Evolutionary conservation across 1,284 basidiomycete species (phyloP).

Genomic region (Tylopilus sp.): DNA sequence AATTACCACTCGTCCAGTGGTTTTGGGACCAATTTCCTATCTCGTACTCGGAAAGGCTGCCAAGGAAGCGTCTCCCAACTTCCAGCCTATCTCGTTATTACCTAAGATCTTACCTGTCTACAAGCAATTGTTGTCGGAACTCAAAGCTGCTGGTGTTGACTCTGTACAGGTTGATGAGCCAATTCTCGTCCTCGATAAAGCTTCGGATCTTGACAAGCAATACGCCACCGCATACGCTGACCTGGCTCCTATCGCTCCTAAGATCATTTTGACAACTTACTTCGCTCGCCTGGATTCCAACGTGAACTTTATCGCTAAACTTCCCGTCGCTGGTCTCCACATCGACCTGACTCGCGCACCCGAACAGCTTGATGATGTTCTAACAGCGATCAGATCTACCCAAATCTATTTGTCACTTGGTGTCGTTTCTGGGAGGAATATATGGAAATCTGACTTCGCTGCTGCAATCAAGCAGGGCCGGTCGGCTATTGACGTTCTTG

Average conservation of each 20-base stretch:
- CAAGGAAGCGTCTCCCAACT: slow-evolving; percentile 83
- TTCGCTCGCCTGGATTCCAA: slow-evolving; percentile 96
- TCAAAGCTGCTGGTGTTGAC: slow-evolving; percentile 91
- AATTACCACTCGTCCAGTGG: slow-evolving; percentile 90
- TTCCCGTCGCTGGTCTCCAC: slow-evolving; percentile 94
- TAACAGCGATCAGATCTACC: slow-evolving; percentile 83
- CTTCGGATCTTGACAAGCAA: slow-evolving; percentile 77
- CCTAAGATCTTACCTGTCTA: slow-evolving; percentile 91
- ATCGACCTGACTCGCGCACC: slow-evolving; percentile 96
- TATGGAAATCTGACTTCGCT: slow-evolving; percentile 98
- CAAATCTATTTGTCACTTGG: slow-evolving; percentile 88
- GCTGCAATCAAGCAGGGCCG: slow-evolving; percentile 82
- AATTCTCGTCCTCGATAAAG: slow-evolving; percentile 90
- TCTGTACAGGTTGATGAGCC: slow-evolving; percentile 99
- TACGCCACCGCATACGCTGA: slow-evolving; percentile 83
- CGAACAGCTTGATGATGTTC: slow-evolving; percentile 81
- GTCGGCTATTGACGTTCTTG: slow-evolving; percentile 82
- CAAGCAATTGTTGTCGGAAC: slow-evolving; percentile 86
- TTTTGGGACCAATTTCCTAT: slow-evolving; percentile 96
- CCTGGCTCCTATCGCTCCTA: slow-evolving; percentile 81
- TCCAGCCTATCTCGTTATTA: slow-evolving; percentile 90
- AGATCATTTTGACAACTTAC: slow-evolving; percentile 94
- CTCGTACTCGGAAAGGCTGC: slow-evolving; percentile 90
- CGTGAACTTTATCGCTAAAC: slow-evolving; percentile 86
- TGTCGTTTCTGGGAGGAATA: slow-evolving; percentile 97